Percentiles rank a stretch among this genome's conserved stretches.
Conservation (phyloP, 2,329 filamentous ascomycete species). For the Aspergillus candidus region DNA sequence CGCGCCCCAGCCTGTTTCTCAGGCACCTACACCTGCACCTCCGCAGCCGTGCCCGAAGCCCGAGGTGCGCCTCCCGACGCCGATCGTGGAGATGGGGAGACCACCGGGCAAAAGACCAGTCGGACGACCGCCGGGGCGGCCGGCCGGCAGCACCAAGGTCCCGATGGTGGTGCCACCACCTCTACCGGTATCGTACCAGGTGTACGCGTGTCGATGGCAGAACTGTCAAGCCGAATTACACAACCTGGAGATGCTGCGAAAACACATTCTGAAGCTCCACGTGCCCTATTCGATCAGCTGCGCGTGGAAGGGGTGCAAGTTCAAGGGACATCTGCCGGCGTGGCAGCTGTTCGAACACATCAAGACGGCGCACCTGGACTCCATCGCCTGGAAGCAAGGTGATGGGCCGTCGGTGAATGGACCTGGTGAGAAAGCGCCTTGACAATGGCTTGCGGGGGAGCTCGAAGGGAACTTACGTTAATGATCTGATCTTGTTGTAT, state of each 20-base stretch:
- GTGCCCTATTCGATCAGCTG: slow-evolving; percentile 25
- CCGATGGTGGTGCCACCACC: slow-evolving; percentile 16
- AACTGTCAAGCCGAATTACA: slow-evolving; percentile 54
- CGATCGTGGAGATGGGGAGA: background rate
- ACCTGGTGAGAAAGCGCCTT: slow-evolving; percentile 47
- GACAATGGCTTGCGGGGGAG: slow-evolving; percentile 18
- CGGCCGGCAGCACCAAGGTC: slow-evolving; percentile 12
- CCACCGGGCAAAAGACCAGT: slow-evolving; percentile 12
- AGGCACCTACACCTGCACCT: too few species aligned
- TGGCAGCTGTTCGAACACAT: slow-evolving; percentile 48
- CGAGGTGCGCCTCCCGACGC: background rate
- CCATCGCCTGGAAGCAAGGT: slow-evolving; percentile 53
- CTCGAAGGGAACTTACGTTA: slow-evolving; percentile 8
- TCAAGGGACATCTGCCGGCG: slow-evolving; percentile 17
- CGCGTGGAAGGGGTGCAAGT: slow-evolving; percentile 20
- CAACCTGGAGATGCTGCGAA: slow-evolving; percentile 54
- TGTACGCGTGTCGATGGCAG: slow-evolving; percentile 55
- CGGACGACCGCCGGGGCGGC: slow-evolving; percentile 15
- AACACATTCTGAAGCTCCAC: slow-evolving; percentile 55
- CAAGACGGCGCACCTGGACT: slow-evolving; percentile 46
- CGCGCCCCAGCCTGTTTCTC: too few species aligned
- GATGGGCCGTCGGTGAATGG: slow-evolving; percentile 52
- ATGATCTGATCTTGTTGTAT: slow-evolving; percentile 7
- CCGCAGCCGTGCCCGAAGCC: background rate
- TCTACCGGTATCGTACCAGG: slow-evolving; percentile 22